Conservation (phyloP, 129 eudicot genomes). For the Flaveria sonorensis region DNA sequence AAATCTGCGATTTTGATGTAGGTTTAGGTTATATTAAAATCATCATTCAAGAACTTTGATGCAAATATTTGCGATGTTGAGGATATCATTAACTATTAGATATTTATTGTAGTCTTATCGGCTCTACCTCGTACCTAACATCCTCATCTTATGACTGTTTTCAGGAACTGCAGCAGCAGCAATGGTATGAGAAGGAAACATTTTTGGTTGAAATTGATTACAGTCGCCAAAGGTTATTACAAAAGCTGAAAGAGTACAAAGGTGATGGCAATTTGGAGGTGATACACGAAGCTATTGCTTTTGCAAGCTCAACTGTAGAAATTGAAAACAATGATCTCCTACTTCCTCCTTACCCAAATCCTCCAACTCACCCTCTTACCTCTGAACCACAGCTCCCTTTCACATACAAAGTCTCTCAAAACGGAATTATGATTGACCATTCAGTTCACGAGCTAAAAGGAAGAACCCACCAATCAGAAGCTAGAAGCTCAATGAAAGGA, state of each 20-base stretch:
- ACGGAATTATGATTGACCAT: constrained; percentile 23
- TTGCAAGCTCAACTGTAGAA: constrained; percentile 64
- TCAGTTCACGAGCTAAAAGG: neutral
- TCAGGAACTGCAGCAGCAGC: constrained; percentile 73
- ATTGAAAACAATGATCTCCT: constrained; percentile 51
- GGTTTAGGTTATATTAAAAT: too few species aligned
- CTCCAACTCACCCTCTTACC: neutral
- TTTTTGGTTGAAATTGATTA: constrained; percentile 61
- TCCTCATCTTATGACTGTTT: constrained; percentile 7
- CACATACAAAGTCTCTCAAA: constrained; percentile 38
- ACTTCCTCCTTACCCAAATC: constrained; percentile 70
- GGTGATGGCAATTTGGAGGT: constrained; percentile 67
- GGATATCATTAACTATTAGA: too few species aligned
- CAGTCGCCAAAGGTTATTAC: constrained; percentile 59
- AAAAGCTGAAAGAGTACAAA: constrained; percentile 64
- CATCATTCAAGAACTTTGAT: too few species aligned
- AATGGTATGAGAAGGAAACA: constrained; percentile 63
- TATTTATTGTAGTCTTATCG: too few species aligned
- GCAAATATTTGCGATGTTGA: too few species aligned
- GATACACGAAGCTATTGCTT: constrained; percentile 56
- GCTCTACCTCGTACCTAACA: too few species aligned
- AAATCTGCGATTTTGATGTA: too few species aligned
- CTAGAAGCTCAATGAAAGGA: constrained; percentile 39
- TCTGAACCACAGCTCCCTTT: constrained; percentile 14
- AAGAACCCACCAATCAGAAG: constrained; percentile 21